Percentiles rank a stretch among this genome's conserved stretches.
These are phyloP conservation scores for Mycosphaerelloides madeirae DNA, from an alignment of 2,329 filamentous ascomycete species.

Conservation along the genomic window DNA sequence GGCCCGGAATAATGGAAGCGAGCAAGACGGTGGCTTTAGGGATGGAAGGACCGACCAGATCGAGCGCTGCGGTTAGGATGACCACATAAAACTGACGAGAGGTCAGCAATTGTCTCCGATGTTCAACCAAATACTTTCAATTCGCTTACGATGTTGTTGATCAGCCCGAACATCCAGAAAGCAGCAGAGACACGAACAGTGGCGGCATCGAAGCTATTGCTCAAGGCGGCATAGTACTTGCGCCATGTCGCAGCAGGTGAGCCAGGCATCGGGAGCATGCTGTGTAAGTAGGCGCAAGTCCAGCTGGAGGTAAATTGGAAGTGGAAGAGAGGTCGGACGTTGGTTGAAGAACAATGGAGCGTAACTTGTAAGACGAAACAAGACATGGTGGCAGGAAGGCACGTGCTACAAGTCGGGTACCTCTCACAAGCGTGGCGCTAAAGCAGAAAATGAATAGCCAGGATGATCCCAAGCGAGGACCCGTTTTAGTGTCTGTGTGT, in stretches of 20 bases:
- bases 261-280: conserved; percentile 51
- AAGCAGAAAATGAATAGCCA: too few relatives aligned
- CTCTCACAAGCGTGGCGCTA: too few relatives aligned
- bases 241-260: conserved; percentile 65
- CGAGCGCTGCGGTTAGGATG: conserved; percentile 89
- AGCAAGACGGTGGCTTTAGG: conserved; percentile 92
- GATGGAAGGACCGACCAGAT: conserved; percentile 79
- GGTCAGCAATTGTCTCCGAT: too few relatives aligned
- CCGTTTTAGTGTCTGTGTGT: too few relatives aligned
- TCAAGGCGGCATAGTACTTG: conserved; percentile 63
- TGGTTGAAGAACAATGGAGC: too few relatives aligned
- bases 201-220: conserved; percentile 33
- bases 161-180: conserved; percentile 78
- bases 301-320: neutral
- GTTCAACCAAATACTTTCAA: neutral
- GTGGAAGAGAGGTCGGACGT: too few relatives aligned
- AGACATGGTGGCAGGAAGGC: too few relatives aligned
- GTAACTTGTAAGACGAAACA: too few relatives aligned
- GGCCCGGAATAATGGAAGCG: conserved; percentile 85
- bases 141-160: conserved; percentile 2
- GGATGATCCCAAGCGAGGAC: too few relatives aligned
- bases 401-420: too few relatives aligned
- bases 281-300: neutral
- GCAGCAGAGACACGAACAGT: conserved; percentile 69
- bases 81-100: conserved; percentile 96